Evolutionary conservation across 1,284 basidiomycete species (phyloP), one percentile per base, ranked within the genome.

Genomic region (Bjerkandera adusta): DNA sequence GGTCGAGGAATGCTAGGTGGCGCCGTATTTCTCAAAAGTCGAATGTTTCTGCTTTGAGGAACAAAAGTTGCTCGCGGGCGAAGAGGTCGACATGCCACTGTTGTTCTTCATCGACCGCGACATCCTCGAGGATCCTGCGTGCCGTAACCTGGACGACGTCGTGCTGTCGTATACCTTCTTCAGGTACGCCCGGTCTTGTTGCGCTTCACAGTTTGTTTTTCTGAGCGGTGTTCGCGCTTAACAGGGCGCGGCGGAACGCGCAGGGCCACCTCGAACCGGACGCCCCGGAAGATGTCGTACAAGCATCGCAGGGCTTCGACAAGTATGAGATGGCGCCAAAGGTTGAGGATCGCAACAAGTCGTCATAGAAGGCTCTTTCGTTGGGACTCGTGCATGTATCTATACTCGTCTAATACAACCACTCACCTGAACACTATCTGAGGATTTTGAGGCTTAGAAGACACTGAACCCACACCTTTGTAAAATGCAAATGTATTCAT

Each of bases 21-120:
- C 97, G 5, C 94, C 96, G 0, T 99, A 98, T 68, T 99, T 99
- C 64, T 92, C 95, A 48, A 99, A 99, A 72, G 94, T 99, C 6
- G 97, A 99, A 68, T 99, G 97, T 59, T 99, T 99, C 75, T 99
- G 97, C 69, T 99, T 99, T 58, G 97, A 99, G 67, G 97, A 99
- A 66, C 97, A 99, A 68, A 91, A 88, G 59, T 79, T 99, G 15
- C 73, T 97, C 18, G 95, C 96, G 0, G 88, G 89, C 18, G 97
- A 99, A 69, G 95, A 98, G 67, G 92, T 99, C 15, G 97, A 99
- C 68, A 89, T 99, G 77, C 97, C 97, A 13, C 78, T 99, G 22
- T 81, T 99, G 53, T 99, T 99, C 76, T 99, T 99, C 73, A 96
- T 99, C 56, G 97, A 99, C 73, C 87, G 90, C 50, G 97, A 99